Percentiles rank a stretch among this genome's conserved stretches.
Evolutionary conservation across 805 yeast genomes (phyloP).

Genomic region (Barnettozyma sp.): DNA sequence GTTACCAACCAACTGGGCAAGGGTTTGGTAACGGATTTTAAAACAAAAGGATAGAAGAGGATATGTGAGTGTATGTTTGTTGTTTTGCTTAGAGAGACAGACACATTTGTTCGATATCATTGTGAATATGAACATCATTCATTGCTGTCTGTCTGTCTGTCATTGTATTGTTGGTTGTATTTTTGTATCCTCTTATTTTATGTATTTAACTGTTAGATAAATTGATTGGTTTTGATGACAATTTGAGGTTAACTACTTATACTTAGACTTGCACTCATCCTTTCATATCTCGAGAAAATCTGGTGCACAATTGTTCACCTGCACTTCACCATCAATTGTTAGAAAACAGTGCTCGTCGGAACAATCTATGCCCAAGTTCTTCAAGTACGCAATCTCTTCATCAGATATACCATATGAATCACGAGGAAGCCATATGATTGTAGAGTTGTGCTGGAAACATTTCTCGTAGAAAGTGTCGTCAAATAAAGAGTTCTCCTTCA

Average conservation of each 20-base stretch:
- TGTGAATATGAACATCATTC: too few species aligned
- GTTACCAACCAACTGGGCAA: constrained; percentile 65
- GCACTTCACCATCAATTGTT: constrained; percentile 21
- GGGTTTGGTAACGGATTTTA: constrained; percentile 55
- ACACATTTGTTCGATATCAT: background rate
- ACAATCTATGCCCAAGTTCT: constrained; percentile 19
- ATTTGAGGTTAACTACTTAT: too few species aligned
- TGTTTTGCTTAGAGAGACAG: background rate
- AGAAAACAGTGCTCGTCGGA: constrained; percentile 17
- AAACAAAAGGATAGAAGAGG: background rate
- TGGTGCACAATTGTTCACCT: constrained; percentile 19
- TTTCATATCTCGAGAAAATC: constrained; percentile 13
- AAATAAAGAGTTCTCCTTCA: constrained; percentile 4
- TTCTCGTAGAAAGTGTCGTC: constrained; percentile 23
- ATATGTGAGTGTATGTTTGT: background rate
- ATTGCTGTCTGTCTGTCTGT: too few species aligned
- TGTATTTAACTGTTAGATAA: too few species aligned
- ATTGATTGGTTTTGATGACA: too few species aligned
- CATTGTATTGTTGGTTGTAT: too few species aligned
- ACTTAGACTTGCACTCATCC: too few species aligned
- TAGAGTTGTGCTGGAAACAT: constrained; percentile 19
- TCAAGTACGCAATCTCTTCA: constrained; percentile 15
- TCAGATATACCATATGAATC: constrained; percentile 16
- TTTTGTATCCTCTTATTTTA: too few species aligned
- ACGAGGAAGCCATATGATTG: constrained; percentile 23